Conservation (phyloP, 345 rosid species). For the Geranium brycei region DNA sequence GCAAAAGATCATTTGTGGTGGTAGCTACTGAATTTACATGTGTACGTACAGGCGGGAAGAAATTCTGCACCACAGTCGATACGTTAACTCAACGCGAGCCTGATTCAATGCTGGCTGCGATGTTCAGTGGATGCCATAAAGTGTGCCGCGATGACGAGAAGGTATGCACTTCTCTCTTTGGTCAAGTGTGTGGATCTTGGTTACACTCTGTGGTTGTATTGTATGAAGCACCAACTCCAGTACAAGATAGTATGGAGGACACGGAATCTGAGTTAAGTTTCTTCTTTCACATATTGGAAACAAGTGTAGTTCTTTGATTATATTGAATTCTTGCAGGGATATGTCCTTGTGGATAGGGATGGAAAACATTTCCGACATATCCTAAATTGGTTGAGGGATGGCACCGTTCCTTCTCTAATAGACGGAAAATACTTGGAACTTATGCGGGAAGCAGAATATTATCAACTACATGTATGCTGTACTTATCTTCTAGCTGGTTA, state of each 20-base stretch:
- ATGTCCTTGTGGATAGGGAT: slow-evolving; percentile 76
- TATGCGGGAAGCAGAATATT: slow-evolving; percentile 74
- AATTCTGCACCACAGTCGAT: slow-evolving; percentile 64
- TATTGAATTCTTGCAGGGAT: slow-evolving; percentile 42
- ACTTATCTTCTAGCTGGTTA: neutral
- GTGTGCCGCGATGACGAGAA: slow-evolving; percentile 40
- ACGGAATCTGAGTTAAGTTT: neutral
- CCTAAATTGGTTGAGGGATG: slow-evolving; percentile 92
- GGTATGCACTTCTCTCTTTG: no score
- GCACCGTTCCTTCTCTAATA: slow-evolving; percentile 47
- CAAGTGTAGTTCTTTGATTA: slow-evolving; percentile 8
- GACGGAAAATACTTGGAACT: slow-evolving; percentile 58
- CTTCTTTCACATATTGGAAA: neutral
- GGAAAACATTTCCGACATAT: slow-evolving; percentile 80
- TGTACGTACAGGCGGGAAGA: slow-evolving; percentile 55
- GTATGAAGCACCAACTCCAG: no score
- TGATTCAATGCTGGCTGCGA: slow-evolving; percentile 83
- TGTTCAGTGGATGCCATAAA: slow-evolving; percentile 81
- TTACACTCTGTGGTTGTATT: no score
- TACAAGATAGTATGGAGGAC: no score
- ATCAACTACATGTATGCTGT: slow-evolving; percentile 62
- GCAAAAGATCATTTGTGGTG: neutral
- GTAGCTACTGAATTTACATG: neutral
- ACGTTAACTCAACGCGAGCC: slow-evolving; percentile 86
- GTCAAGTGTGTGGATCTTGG: no score